These are phyloP conservation scores for Pezizomycotina sp. DNA, from an alignment of 2,329 filamentous ascomycete species.

Conservation along the genomic window DNA sequence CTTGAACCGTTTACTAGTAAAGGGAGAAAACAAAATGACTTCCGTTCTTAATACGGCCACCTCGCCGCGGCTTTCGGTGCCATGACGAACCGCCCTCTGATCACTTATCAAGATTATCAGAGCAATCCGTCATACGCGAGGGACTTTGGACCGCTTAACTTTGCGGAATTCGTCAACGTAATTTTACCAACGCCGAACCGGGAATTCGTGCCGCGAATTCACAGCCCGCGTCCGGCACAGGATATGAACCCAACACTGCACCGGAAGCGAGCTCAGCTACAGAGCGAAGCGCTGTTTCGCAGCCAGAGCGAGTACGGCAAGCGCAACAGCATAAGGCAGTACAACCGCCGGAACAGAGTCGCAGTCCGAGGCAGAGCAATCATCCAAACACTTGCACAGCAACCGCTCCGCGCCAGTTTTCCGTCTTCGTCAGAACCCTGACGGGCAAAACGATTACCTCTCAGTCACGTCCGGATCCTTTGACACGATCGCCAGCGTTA, in stretches of 20 bases:
- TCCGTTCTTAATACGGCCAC: no score
- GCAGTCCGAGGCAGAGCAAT: neutral
- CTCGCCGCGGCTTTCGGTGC: constrained; percentile 5
- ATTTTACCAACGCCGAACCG: constrained; percentile 2
- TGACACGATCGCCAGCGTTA: constrained; percentile 3
- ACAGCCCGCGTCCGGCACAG: neutral
- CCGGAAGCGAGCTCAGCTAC: neutral
- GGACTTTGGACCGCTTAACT: constrained; percentile 3
- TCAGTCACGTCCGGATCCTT: neutral
- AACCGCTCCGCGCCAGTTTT: neutral
- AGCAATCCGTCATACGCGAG: neutral
- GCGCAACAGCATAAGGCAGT: neutral
- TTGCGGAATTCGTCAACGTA: constrained; percentile 3
- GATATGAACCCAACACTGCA: no score
- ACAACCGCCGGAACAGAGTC: neutral
- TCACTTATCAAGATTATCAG: constrained; percentile 7
- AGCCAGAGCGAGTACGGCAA: neutral
- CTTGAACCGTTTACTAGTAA: no score
- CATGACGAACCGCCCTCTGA: constrained; percentile 2
- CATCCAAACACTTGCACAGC: neutral
- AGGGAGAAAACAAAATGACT: no score
- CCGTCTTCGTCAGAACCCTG: constrained; percentile 7
- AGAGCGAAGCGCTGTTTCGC: neutral
- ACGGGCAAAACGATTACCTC: constrained; percentile 5
- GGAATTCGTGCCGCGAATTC: neutral